A percentile compares a stretch with the other conserved stretches of the same genome.
Evolutionary conservation across 805 yeast species (phyloP).

Genomic region (Tetrapisispora namnaoensis): DNA sequence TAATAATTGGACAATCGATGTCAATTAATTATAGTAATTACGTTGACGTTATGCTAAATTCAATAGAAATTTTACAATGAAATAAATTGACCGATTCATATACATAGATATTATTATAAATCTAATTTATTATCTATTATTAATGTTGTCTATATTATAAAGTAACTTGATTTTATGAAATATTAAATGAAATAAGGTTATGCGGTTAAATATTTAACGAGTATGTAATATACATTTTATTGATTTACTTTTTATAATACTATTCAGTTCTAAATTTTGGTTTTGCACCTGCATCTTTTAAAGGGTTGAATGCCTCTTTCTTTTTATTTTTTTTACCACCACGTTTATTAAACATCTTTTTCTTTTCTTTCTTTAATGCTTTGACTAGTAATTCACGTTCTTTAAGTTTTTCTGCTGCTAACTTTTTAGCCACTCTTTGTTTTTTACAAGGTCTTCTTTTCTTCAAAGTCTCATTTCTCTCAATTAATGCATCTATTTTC

Average conservation of each 20-base stretch:
- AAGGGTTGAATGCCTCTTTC: constrained; percentile 12
- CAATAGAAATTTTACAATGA: constrained; percentile 11
- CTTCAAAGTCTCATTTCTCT: constrained; percentile 9
- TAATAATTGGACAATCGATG: constrained; percentile 2
- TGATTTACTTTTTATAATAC: neutral
- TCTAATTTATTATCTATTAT: neutral
- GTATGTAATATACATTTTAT: neutral
- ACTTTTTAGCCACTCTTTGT: constrained; percentile 23
- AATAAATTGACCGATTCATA: neutral
- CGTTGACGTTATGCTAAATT: constrained; percentile 16
- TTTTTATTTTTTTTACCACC: constrained; percentile 31
- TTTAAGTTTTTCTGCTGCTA: constrained; percentile 14
- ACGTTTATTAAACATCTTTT: constrained; percentile 29
- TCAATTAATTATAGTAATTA: constrained; percentile 4
- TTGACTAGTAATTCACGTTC: constrained; percentile 18
- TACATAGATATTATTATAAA: neutral
- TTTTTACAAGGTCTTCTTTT: constrained; percentile 26
- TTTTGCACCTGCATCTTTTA: constrained; percentile 12
- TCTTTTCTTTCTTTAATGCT: constrained; percentile 20
- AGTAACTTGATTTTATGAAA: neutral
- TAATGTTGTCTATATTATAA: neutral
- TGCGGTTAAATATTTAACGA: neutral
- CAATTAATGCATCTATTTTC: constrained; percentile 7
- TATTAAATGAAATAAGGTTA: neutral
- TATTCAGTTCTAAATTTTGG: constrained; percentile 13